Base-by-base conservation (phyloP, 345 rosid genomes). In the Eucalyptus microcorys region DNA sequence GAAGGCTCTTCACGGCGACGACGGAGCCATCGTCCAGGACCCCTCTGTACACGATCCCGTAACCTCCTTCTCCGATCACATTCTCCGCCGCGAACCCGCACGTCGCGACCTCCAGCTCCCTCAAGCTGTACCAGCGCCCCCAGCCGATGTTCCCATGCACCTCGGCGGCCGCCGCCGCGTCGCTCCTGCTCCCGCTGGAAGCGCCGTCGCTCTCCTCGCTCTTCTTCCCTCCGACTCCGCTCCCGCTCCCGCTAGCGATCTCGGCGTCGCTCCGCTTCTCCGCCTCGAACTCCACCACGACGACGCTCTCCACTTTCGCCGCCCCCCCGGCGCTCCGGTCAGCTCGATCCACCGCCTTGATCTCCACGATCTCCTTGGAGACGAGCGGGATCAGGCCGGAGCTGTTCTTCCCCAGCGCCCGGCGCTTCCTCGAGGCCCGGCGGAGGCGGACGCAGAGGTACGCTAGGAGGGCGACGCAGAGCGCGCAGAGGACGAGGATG, bases 11-110 rank as follows among this genome's bases (percentile, higher is more conserved):
- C 84, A 98, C 98, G 55, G 99, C 99, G n/a, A 95, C 98, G 9
- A 96, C 95, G 8, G 97, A 95, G 42, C 96, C 97, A 59, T 97
- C 99, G 7, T 89, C 89, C 91, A 98, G 92, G 21, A 94, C 93
- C 50, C 98, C 99, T 91, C 95, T 93, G 87, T 92, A 98, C 49
- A 98, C 99, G 88, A 98, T 52, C 3, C 99, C 99, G 87, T 98
- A 96, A 2, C 99, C 99, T 27, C 99, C 99, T 92, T 97, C 99
- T 8, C 99, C 99, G 92, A 98, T 92, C 87, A 96, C 94, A 80
- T 92, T 97, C 92, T 94, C 98, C 91, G 93, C 97, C 43, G 95
- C 87, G 76, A 98, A 98, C 45, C 96, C 96, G 89, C 93, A 92
- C 26, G 99, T 98, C 90, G 98, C 98, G 86, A 87, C 85, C 92